Percentiles rank a stretch among this genome's conserved stretches.
phyloP scores from a whole-genome alignment of 2,329 filamentous ascomycete species.

The Chaetomiaceae sp. region DNA sequence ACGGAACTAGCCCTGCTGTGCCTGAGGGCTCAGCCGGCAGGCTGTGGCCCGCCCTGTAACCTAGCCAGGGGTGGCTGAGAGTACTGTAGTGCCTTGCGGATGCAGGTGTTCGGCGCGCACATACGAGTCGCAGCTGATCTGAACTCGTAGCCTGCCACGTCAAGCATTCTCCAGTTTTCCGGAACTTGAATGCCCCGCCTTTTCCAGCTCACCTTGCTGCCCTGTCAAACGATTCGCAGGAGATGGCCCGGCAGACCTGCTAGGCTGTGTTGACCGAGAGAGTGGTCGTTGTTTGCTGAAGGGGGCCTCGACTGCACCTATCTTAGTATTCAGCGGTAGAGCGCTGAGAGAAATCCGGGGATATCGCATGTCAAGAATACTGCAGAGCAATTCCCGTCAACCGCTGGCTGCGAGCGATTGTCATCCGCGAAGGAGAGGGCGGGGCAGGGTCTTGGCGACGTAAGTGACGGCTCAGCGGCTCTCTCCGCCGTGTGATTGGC shows the following conservation, averaged over 20 bases:
- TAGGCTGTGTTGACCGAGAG: neutral
- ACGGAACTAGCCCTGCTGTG: neutral
- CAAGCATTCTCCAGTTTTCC: neutral
- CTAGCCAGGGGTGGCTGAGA: neutral
- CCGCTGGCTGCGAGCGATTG: too few species aligned
- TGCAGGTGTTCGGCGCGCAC: neutral
- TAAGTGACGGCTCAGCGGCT: neutral
- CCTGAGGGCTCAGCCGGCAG: neutral
- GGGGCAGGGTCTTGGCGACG: neutral
- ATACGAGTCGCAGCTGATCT: neutral
- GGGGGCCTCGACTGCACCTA: too few species aligned
- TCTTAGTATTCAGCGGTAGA: too few species aligned
- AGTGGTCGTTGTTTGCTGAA: neutral
- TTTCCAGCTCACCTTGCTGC: neutral
- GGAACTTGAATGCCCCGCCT: neutral
- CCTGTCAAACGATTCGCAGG: neutral
- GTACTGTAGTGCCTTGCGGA: neutral
- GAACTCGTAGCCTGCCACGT: slow-evolving; percentile 11
- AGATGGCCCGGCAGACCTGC: neutral
- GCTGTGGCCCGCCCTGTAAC: neutral
- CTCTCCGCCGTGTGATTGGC: neutral
- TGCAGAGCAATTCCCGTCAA: too few species aligned
- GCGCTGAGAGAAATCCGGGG: too few species aligned
- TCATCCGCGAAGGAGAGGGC: neutral
- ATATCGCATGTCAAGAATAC: too few species aligned